These are phyloP conservation scores for Boletus sp. DNA, from an alignment of 768 basidiomycete species.

Conservation along the genomic window DNA sequence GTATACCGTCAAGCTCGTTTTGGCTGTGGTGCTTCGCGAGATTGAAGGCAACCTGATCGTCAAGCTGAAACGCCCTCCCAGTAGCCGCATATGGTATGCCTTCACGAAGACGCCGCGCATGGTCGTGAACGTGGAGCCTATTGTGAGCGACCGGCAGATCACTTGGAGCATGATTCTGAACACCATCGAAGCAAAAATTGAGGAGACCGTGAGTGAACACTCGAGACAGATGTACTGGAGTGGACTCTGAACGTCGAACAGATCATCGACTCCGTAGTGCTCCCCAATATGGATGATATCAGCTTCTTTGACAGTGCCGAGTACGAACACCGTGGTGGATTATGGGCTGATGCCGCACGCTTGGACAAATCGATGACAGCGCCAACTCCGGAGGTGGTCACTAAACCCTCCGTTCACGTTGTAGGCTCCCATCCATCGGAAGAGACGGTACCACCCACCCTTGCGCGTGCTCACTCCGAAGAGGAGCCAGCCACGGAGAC, in stretches of 20 bases:
- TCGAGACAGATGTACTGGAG: not conserved
- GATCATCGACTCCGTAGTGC: constrained; percentile 91
- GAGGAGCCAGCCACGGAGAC: constrained; percentile 25
- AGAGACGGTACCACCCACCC: constrained; percentile 18
- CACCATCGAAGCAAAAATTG: constrained; percentile 84
- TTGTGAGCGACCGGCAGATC: constrained; percentile 91
- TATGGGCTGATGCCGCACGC: constrained; percentile 77
- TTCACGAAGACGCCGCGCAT: constrained; percentile 89
- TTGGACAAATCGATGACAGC: constrained; percentile 28
- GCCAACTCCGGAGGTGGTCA: constrained; percentile 4
- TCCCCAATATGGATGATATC: constrained; percentile 98
- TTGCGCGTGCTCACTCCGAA: constrained; percentile 29
- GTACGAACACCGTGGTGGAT: constrained; percentile 75
- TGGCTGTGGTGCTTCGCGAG: constrained; percentile 85
- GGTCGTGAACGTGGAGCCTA: constrained; percentile 86
- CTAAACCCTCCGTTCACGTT: constrained; percentile 18
- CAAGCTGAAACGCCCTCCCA: constrained; percentile 91
- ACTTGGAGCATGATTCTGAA: constrained; percentile 91
- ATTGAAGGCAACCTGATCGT: constrained; percentile 89
- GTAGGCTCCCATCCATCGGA: constrained; percentile 34
- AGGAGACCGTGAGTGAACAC: constrained; percentile 68
- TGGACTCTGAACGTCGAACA: constrained; percentile 70
- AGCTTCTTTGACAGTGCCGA: constrained; percentile 82
- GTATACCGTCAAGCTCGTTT: constrained; percentile 83
- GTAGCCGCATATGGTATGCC: constrained; percentile 89